Percentiles rank a stretch among this genome's conserved stretches.
Evolutionary conservation across 2,329 filamentous ascomycete genomes (phyloP).

Genomic region (Calonectria pteridis): DNA sequence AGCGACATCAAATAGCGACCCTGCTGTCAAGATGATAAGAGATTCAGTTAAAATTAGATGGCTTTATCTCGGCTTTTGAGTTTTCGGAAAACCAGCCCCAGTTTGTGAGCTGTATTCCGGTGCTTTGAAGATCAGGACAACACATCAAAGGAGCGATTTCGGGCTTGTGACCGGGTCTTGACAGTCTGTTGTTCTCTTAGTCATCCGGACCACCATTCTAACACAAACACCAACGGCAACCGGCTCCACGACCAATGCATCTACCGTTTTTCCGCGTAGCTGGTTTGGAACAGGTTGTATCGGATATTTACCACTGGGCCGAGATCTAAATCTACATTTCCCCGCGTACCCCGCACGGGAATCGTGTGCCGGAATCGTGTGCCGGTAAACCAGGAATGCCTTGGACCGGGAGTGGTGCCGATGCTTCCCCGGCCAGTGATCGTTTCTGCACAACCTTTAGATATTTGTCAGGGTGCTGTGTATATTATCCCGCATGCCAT

Average conservation of each 20-base stretch:
- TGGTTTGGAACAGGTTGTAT: background rate
- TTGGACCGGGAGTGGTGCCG: background rate
- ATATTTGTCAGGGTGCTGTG: background rate
- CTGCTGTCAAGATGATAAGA: background rate
- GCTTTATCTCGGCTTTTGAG: background rate
- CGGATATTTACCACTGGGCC: background rate
- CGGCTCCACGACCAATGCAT: background rate
- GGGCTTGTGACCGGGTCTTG: background rate
- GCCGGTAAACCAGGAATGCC: background rate
- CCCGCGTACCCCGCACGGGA: background rate
- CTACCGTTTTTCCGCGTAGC: background rate
- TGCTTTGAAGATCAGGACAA: background rate
- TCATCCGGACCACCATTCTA: background rate
- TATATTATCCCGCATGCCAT: background rate
- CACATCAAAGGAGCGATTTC: background rate
- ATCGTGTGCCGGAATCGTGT: background rate
- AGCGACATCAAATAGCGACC: background rate
- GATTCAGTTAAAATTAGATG: background rate
- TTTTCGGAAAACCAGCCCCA: background rate
- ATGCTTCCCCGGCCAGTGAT: background rate
- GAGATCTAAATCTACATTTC: background rate
- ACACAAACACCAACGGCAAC: background rate
- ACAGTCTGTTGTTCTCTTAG: background rate
- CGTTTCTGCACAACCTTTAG: background rate
- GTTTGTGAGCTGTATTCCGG: background rate